Conservation (phyloP, 257 asterid genomes). For the Nicotiana otophora region DNA sequence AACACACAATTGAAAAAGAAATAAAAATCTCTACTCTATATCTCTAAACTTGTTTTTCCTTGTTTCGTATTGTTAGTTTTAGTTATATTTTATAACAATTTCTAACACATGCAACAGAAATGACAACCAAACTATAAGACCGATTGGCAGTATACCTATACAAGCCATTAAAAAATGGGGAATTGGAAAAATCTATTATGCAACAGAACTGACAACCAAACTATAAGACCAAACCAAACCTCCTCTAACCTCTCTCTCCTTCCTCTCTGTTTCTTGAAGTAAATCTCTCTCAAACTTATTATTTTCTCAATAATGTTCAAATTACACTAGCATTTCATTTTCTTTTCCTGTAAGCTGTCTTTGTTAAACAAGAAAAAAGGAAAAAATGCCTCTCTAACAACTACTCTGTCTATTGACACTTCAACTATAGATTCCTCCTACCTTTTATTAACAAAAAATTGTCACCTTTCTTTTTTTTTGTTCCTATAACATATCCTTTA, state of each 20-base stretch:
- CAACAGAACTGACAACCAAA: conserved; percentile 15
- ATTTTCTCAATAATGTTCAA: background rate
- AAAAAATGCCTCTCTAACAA: conserved; percentile 27
- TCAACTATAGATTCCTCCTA: conserved; percentile 33
- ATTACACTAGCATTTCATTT: conserved; percentile 10
- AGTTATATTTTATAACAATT: too few species aligned
- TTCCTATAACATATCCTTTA: background rate
- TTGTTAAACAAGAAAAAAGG: conserved; percentile 4
- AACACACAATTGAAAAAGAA: too few species aligned
- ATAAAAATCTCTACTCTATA: too few species aligned
- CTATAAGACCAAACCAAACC: conserved; percentile 5
- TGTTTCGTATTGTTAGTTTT: too few species aligned
- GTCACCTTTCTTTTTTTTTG: background rate
- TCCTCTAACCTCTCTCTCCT: background rate
- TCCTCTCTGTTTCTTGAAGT: conserved; percentile 29
- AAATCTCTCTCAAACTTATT: background rate
- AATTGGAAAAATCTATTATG: background rate
- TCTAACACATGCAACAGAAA: too few species aligned
- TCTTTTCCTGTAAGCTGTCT: conserved; percentile 13
- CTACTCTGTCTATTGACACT: conserved; percentile 41
- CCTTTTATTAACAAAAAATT: conserved; percentile 1
- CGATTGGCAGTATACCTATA: background rate
- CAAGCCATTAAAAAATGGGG: background rate
- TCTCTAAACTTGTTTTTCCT: too few species aligned
- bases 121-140: too few species aligned